phyloP scores from a whole-genome alignment of 2,329 filamentous ascomycete genomes.

The Botryotinia narcissicola region DNA sequence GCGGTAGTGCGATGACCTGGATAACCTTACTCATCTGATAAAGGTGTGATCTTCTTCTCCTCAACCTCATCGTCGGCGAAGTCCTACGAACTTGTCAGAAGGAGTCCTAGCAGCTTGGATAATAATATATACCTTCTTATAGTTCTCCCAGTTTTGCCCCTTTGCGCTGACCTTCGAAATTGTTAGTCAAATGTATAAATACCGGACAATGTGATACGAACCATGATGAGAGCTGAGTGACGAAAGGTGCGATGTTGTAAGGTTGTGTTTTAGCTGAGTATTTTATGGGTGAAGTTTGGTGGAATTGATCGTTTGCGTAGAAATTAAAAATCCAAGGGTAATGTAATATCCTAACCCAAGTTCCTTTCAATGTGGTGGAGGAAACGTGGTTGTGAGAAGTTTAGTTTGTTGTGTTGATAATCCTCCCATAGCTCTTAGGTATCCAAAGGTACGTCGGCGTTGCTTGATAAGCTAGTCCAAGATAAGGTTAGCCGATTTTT shows the following conservation, averaged over 20 bases:
- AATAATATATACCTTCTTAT: slow-evolving; percentile 68
- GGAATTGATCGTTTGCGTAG: neutral
- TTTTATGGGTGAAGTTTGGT: neutral
- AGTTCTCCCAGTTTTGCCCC: slow-evolving; percentile 96
- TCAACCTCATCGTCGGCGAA: slow-evolving; percentile 95
- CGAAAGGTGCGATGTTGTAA: slow-evolving; percentile 1
- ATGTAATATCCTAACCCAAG: neutral
- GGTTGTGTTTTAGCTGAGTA: neutral
- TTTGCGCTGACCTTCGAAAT: slow-evolving; percentile 37
- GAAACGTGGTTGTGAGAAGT: slow-evolving; percentile 11
- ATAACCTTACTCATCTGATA: slow-evolving; percentile 83
- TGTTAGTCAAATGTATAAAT: slow-evolving; percentile 4
- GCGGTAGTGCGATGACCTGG: slow-evolving; percentile 10
- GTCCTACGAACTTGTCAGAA: slow-evolving; percentile 23
- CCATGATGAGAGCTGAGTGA: slow-evolving; percentile 18
- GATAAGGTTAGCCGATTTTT: slow-evolving; percentile 17
- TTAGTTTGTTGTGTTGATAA: slow-evolving; percentile 21
- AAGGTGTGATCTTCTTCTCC: slow-evolving; percentile 98
- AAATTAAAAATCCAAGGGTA: neutral
- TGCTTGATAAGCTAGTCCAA: slow-evolving; percentile 21
- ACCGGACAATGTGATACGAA: neutral
- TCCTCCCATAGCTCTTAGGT: slow-evolving; percentile 21
- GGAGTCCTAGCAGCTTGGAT: neutral
- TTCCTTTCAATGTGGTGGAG: neutral
- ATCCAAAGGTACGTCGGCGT: slow-evolving; percentile 23